These are phyloP conservation scores for Neoboletus subvelutipes DNA, from an alignment of 768 basidiomycete genomes.

Conservation along the genomic window DNA sequence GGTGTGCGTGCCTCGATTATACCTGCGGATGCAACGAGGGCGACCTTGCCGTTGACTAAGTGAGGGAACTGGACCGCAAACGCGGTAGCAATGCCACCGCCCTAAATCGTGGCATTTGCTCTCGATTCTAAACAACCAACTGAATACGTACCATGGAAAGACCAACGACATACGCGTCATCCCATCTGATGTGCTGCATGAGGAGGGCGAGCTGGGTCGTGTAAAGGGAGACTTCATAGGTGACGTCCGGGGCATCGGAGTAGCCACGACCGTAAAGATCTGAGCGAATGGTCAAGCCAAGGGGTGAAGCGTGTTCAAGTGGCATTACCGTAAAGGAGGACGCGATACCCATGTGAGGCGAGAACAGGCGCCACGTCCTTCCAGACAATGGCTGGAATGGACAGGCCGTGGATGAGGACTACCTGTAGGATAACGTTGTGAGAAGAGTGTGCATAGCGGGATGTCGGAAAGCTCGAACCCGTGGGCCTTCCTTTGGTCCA, in stretches of 20 bases:
- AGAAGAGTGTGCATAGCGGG: neutral
- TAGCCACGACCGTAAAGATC: slow-evolving; percentile 84
- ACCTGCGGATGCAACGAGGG: slow-evolving; percentile 68
- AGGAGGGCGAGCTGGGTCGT: slow-evolving; percentile 80
- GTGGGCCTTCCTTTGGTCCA: slow-evolving; percentile 66
- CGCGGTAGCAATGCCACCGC: slow-evolving; percentile 70
- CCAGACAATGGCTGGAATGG: slow-evolving; percentile 76
- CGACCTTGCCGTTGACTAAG: slow-evolving; percentile 62
- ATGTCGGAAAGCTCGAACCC: slow-evolving; percentile 40
- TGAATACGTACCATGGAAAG: slow-evolving; percentile 63
- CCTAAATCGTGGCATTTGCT: slow-evolving; percentile 40
- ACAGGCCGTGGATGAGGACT: slow-evolving; percentile 75
- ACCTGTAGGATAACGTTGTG: slow-evolving; percentile 42
- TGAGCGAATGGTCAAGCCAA: slow-evolving; percentile 26
- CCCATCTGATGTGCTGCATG: slow-evolving; percentile 77
- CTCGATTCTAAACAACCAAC: slow-evolving; percentile 5
- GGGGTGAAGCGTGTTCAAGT: neutral
- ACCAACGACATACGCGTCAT: slow-evolving; percentile 61
- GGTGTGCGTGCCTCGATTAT: slow-evolving; percentile 54
- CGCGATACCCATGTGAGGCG: slow-evolving; percentile 62
- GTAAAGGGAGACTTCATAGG: slow-evolving; percentile 64
- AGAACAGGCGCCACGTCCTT: slow-evolving; percentile 69
- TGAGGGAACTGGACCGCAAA: slow-evolving; percentile 73
- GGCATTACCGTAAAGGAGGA: slow-evolving; percentile 67
- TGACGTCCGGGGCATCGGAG: slow-evolving; percentile 72